Base-by-base conservation (phyloP, 208 protist species). In the Naegleria gruberi region DNA sequence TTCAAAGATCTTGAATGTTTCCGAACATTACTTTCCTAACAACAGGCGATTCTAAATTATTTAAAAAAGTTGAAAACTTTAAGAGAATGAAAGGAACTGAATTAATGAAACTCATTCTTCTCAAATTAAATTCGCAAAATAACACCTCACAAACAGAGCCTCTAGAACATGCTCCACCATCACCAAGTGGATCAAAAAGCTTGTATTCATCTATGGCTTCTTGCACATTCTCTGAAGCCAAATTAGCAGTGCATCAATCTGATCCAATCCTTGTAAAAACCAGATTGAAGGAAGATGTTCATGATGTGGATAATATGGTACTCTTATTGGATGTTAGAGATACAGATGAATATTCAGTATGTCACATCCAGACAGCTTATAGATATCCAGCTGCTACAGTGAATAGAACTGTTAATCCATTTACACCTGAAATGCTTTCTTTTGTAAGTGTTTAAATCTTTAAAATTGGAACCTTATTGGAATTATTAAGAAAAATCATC, bases 41-140 rank as follows among this genome's bases (percentile, higher is more conserved):
- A 30, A 65, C 12, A 65, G 51, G 30, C 30, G 51, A 65, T 19
- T 8, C 5, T 40, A 87, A 87, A 55, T n/a, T 55, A 30, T 55
- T 87, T 12, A 46, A 87, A 41, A 87, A 87, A 37, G n/a, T 55
- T 3, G 83, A 87, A 55, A 30, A 87, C 23, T 87, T 87, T 37
- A 37, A 55, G 44, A 51, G 83, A 87, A 87, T 87, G 7, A 87
- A 87, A 40, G 37, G 26, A 17, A 41, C 83, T 37, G 83, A 87
- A 34, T 19, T 65, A 65, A 65, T 65, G 51, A 65, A 65, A 19
- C 30, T 65, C 15, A 65, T 65, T 65, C 30, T 65, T 3, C 51
- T 65, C 51, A 65, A 65, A 65, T 30, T 65, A 23, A 65, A 65
- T 19, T 23, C 12, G 2, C 15, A 65, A 30, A 65, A 65, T 10